Evolutionary conservation across 805 yeast species (phyloP), one percentile per base, ranked within the genome.

Genomic region (Priceomyces melissophilus): DNA sequence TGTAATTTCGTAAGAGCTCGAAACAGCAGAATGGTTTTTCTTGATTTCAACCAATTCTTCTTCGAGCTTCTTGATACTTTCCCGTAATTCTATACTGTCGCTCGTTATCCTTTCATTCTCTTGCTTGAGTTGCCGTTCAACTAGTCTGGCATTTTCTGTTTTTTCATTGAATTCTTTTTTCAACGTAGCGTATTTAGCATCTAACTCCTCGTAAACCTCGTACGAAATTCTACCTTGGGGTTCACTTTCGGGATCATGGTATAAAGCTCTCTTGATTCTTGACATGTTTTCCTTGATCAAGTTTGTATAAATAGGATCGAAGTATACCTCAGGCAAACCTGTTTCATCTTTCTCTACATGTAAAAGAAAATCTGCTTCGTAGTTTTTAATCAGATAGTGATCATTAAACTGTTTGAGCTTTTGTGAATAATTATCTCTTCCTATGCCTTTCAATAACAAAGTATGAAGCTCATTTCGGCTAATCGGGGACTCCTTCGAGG

Each of bases 271-370:
- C 46, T 75, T 76, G 20, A 93, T 78, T 43, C 96, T 72, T 7
- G 62, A 49, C 46, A 75, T 79, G 52, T 87, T 84, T 2, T 84
- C 93, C 46, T 80, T 81, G 32, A 93, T 65, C 38, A 89, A 64
- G 3, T 65, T 67, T 3, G 86, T 80, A 56, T 87, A 87, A 2
- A 71, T 62, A 0, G 75, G 57, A 43, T 82, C 83, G 54, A 93
- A 84, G 52, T 76, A 88, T 1, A 91, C 84, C 43, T 80, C 78
- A 0, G 98, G 99, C 32, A 91, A 72, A 1, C 99, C 99, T 1
- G 95, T 81, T 2, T 80, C 82, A 56, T 88, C 96, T 46, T 76
- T 74, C 3, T 70, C 69, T 2, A 82, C 77, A 12, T 70, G 66
- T 16, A 77, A 59, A 20, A 78, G 65, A 15, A 68, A 65, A 1